Conservation (phyloP, 805 yeast genomes). For the Candida ascalaphidarum region DNA sequence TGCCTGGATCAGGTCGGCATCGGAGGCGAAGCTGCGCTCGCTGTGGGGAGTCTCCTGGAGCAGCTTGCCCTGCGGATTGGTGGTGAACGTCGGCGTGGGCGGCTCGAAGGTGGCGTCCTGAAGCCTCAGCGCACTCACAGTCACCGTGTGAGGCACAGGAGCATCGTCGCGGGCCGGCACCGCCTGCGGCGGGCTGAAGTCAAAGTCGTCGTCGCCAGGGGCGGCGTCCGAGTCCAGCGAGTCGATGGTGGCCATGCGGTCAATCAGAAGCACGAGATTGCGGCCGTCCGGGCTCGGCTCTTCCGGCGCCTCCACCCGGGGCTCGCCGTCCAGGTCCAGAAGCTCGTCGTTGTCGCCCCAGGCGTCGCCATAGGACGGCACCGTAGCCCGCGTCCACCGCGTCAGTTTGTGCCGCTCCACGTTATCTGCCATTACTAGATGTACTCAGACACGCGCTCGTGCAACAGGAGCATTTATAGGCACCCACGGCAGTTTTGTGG, state of each 20-base stretch:
- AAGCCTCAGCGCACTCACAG: neutral
- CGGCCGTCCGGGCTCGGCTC: too few species aligned
- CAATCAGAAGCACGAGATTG: constrained; percentile 26
- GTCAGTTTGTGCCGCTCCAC: constrained; percentile 36
- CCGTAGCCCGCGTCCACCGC: constrained; percentile 35
- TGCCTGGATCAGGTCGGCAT: constrained; percentile 30
- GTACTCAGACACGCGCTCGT: too few species aligned
- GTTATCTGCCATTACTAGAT: constrained; percentile 24
- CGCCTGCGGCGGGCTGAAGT: too few species aligned
- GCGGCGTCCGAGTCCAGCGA: constrained; percentile 7
- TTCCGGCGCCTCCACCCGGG: too few species aligned
- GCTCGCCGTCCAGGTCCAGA: too few species aligned
- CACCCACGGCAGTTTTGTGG: too few species aligned
- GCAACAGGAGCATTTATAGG: too few species aligned
- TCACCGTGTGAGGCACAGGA: neutral
- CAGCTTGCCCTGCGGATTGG: constrained; percentile 2
- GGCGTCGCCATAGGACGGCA: constrained; percentile 34
- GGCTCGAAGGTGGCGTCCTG: constrained; percentile 8
- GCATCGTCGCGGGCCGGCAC: too few species aligned
- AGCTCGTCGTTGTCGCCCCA: constrained; percentile 27
- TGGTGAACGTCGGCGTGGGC: constrained; percentile 20
- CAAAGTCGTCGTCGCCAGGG: too few species aligned
- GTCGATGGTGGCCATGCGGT: constrained; percentile 12
- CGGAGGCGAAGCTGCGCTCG: constrained; percentile 28
- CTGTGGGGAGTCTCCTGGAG: constrained; percentile 25